Evolutionary conservation across 805 yeast genomes (phyloP).

Genomic region (Kodamaea restingae): DNA sequence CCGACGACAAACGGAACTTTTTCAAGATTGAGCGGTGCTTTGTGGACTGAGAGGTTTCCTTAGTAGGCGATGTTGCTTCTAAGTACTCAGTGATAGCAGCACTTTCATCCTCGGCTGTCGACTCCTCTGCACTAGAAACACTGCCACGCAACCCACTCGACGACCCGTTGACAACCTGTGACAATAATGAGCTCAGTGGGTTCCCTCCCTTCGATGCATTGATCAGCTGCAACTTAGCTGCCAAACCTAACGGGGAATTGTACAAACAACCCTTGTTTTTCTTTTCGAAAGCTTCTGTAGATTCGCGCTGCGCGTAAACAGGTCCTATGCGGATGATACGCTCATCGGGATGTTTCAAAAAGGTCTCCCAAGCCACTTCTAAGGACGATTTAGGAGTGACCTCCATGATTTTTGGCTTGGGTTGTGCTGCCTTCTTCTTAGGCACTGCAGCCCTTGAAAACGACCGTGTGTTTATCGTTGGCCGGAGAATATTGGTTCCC

Average conservation of each 20-base stretch:
- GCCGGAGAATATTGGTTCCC: conserved; percentile 56
- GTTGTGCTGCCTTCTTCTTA: conserved; percentile 13
- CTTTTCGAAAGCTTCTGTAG: conserved; percentile 51
- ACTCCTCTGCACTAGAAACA: conserved; percentile 12
- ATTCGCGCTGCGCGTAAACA: conserved; percentile 38
- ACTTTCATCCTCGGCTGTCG: conserved; percentile 51
- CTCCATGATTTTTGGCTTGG: conserved; percentile 28
- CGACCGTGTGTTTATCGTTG: conserved; percentile 39
- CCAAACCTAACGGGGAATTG: conserved; percentile 53
- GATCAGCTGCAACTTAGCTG: conserved; percentile 18
- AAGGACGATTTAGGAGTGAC: conserved; percentile 47
- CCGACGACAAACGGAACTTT: conserved; percentile 18
- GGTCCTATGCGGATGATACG: conserved; percentile 57
- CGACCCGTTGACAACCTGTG: conserved; percentile 38
- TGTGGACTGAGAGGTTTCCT: not conserved
- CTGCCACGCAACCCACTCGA: conserved; percentile 21
- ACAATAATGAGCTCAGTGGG: conserved; percentile 22
- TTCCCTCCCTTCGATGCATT: not conserved
- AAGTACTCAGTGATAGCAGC: conserved; percentile 62
- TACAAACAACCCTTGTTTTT: conserved; percentile 53
- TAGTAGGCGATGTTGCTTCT: not conserved
- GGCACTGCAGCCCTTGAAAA: conserved; percentile 13
- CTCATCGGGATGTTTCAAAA: conserved; percentile 53
- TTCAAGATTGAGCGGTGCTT: conserved; percentile 18
- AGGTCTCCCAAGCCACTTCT: conserved; percentile 58